phyloP scores from a whole-genome alignment of 2,329 filamentous ascomycete species.

The Cyphellophora europaea region DNA sequence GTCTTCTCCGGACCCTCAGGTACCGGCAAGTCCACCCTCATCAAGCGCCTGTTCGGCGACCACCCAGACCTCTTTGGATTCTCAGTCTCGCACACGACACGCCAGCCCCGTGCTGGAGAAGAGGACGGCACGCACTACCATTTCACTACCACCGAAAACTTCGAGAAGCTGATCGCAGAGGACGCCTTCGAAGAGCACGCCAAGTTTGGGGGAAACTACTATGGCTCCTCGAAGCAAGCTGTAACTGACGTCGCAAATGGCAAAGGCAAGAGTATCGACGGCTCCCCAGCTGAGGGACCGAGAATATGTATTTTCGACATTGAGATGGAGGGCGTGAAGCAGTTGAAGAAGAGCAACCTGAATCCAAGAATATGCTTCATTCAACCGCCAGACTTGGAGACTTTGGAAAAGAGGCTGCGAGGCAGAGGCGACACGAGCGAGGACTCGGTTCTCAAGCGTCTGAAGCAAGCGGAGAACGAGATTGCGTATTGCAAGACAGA shows the following conservation, averaged over 20 bases:
- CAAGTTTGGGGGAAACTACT: constrained; percentile 74
- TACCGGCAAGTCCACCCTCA: constrained; percentile 33
- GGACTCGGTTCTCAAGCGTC: constrained; percentile 57
- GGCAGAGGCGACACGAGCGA: constrained; percentile 72
- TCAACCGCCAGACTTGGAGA: constrained; percentile 64
- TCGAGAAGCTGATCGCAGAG: constrained; percentile 57
- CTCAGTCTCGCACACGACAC: constrained; percentile 62
- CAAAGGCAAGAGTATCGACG: constrained; percentile 32
- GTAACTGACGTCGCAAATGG: constrained; percentile 65
- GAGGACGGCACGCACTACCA: constrained; percentile 71
- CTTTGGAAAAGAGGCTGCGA: constrained; percentile 64
- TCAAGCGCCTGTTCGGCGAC: constrained; percentile 32
- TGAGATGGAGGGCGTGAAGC: constrained; percentile 95
- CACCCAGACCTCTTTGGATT: constrained; percentile 34
- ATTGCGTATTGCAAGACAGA: constrained; percentile 61
- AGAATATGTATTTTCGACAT: constrained; percentile 81
- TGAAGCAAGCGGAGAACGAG: constrained; percentile 64
- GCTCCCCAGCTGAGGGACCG: constrained; percentile 43
- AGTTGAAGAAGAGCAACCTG: constrained; percentile 69
- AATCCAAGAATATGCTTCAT: constrained; percentile 78
- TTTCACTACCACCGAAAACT: constrained; percentile 59
- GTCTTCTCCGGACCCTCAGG: constrained; percentile 33
- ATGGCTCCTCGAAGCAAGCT: constrained; percentile 74
- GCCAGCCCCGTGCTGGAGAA: constrained; percentile 65
- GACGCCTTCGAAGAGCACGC: constrained; percentile 81